phyloP scores from a whole-genome alignment of 495 filamentous ascomycete species.

The Aspergillus taichungensis region DNA sequence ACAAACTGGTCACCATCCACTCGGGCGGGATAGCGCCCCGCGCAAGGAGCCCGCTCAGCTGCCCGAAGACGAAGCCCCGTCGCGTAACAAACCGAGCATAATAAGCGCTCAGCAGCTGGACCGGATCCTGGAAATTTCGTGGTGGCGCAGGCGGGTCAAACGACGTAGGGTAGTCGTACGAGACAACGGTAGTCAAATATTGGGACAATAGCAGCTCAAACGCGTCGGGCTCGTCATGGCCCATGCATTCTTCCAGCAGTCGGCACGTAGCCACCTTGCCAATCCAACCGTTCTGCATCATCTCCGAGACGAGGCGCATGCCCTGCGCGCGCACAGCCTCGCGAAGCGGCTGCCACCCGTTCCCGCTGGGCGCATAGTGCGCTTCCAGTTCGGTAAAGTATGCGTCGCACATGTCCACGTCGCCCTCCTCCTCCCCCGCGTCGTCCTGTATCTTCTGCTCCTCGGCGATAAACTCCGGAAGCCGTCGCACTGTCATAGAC shows the following conservation, averaged over 20 bases:
- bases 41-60: conserved; percentile 31
- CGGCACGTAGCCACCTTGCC: conserved; percentile 22
- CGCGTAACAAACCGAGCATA: conserved; percentile 11
- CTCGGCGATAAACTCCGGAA: conserved; percentile 54
- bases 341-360: conserved; percentile 58
- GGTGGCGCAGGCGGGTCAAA: conserved; percentile 19
- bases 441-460: conserved; percentile 51
- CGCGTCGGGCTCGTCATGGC: conserved; percentile 27
- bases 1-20: conserved; percentile 40
- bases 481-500: conserved; percentile 53
- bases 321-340: conserved; percentile 60
- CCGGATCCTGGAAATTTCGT: conserved; percentile 16
- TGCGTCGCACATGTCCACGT: conserved; percentile 39
- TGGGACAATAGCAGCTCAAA: conserved; percentile 28
- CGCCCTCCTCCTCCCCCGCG: conserved; percentile 36
- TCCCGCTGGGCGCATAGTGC: conserved; percentile 39
- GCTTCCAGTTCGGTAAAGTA: conserved; percentile 62
- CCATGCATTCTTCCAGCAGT: conserved; percentile 27
- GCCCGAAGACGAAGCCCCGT: conserved; percentile 28
- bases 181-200: conserved; percentile 19
- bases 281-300: conserved; percentile 41
- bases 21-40: conserved; percentile 33
- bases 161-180: conserved; percentile 21
- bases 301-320: conserved; percentile 47
- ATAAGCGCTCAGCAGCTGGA: conserved; percentile 26